Evolutionary conservation across 2,329 filamentous ascomycete species (phyloP), one percentile per base, ranked within the genome.

Genomic region (Sarocladium brachiariae): DNA sequence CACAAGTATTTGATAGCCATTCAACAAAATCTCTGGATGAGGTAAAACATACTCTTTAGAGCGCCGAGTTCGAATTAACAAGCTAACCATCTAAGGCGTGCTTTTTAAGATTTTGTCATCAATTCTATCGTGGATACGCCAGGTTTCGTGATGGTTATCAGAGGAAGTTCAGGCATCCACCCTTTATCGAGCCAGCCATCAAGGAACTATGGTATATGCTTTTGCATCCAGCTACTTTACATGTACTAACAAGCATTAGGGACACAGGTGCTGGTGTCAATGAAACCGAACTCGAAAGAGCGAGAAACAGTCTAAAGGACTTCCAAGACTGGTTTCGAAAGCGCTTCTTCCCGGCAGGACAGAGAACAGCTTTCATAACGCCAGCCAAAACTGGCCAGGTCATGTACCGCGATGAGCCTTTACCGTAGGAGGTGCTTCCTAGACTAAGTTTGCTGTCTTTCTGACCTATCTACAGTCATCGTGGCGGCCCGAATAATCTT

Each of bases 241-340:
- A 3, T 18, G 4, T 43, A 19, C 24, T 45, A 30, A 45, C 50
- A 4, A 5, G 24, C 31, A 13, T 2, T 25, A 66, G 64, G 62
- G 23, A 52, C 21, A 35, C 55, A 6, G 64, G 64, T 24, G 52
- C 55, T 23, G 50, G 50, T 3, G 54, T 61, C 3, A 55, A 52
- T n/a, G 57, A 62, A 49, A 31, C 54, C 4, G 43, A 59, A 37
- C 62, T 62, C 52, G 43, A 56, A 2, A 38, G 56, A 6, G 53
- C 63, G 27, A 38, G 53, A 25, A 14, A 50, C 24, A 61, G 62
- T 14, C 54, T 69, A 3, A 37, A 53, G 2, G 52, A 63, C 1
- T 68, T 66, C 45, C 57, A 53, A 8, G 41, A 53, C 18, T 70
- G 67, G 67, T 68, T 70, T 51, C 47, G 55, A 18, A 18, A 59